These are phyloP conservation scores for Cetradonia linearis DNA, from an alignment of 495 filamentous ascomycete genomes.

Conservation along the genomic window DNA sequence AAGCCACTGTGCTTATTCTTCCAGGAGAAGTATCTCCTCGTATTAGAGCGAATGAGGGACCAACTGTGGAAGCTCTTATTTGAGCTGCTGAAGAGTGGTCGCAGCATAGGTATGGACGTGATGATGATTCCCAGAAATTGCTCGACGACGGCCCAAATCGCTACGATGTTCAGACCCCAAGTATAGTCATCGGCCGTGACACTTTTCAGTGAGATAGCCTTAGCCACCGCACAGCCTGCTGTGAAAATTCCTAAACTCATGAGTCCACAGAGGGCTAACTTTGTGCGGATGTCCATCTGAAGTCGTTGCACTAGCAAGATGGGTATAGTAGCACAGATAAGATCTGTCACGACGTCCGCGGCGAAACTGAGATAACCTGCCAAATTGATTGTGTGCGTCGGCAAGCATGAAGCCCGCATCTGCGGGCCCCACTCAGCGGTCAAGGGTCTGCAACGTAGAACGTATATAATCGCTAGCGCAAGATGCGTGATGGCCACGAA, in stretches of 20 bases:
- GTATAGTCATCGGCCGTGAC: slow-evolving; percentile 14
- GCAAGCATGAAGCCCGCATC: slow-evolving; percentile 9
- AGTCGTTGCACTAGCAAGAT: slow-evolving; percentile 15
- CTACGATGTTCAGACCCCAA: slow-evolving; percentile 3
- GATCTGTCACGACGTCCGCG: slow-evolving; percentile 14
- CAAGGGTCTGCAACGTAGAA: slow-evolving; percentile 15
- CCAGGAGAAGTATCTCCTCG: neutral
- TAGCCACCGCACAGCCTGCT: slow-evolving; percentile 19
- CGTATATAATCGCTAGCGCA: slow-evolving; percentile 16
- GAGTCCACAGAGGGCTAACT: slow-evolving; percentile 13
- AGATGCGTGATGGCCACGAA: slow-evolving; percentile 16
- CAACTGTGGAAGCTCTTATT: slow-evolving; percentile 1
- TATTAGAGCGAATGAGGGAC: neutral
- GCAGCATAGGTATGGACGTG: slow-evolving; percentile 11
- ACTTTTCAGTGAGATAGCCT: slow-evolving; percentile 8
- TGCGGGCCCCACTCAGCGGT: slow-evolving; percentile 9
- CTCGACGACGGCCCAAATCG: slow-evolving; percentile 17
- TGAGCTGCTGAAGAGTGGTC: slow-evolving; percentile 12
- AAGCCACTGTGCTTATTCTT: neutral
- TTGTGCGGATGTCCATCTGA: slow-evolving; percentile 13
- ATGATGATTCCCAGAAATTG: slow-evolving; percentile 20
- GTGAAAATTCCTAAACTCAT: slow-evolving; percentile 19
- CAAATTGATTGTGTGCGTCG: slow-evolving; percentile 5
- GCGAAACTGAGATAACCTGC: slow-evolving; percentile 15
- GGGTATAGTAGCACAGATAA: slow-evolving; percentile 15